Evolutionary conservation across 116 monocot species (phyloP).

Genomic region (Posidonia oceanica): DNA sequence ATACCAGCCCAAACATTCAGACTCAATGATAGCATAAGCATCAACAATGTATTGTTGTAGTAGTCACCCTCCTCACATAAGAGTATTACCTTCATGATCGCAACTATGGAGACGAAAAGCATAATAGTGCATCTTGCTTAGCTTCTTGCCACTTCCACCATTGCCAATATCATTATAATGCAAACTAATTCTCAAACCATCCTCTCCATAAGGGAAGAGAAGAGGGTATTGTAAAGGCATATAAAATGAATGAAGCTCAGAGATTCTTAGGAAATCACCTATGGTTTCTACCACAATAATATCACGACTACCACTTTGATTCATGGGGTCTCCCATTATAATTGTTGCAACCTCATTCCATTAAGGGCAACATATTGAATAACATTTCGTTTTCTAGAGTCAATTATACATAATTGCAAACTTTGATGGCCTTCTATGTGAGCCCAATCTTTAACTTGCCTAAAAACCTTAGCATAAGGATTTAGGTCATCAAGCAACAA

Average conservation of each 20-base stretch:
- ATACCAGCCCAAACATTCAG: neutral
- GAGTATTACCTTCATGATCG: neutral
- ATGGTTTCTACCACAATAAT: neutral
- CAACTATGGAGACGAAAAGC: neutral
- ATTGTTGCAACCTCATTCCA: neutral
- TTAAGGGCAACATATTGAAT: neutral
- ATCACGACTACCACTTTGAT: neutral
- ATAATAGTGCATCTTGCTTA: neutral
- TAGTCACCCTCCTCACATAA: neutral
- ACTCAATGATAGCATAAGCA: neutral
- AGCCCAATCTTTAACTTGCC: neutral
- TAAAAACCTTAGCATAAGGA: neutral
- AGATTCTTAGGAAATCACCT: neutral
- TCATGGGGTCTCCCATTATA: neutral
- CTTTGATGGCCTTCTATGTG: neutral
- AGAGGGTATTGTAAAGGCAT: too few relatives aligned
- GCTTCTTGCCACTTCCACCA: neutral
- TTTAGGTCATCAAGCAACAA: neutral
- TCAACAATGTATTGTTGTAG: neutral
- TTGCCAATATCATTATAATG: neutral
- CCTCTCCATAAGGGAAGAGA: too few relatives aligned
- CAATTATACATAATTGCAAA: neutral
- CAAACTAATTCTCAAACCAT: too few relatives aligned
- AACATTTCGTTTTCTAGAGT: neutral
- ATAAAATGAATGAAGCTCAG: neutral